Evolutionary conservation across 345 rosid genomes (phyloP).

Genomic region (Erucastrum elatum): DNA sequence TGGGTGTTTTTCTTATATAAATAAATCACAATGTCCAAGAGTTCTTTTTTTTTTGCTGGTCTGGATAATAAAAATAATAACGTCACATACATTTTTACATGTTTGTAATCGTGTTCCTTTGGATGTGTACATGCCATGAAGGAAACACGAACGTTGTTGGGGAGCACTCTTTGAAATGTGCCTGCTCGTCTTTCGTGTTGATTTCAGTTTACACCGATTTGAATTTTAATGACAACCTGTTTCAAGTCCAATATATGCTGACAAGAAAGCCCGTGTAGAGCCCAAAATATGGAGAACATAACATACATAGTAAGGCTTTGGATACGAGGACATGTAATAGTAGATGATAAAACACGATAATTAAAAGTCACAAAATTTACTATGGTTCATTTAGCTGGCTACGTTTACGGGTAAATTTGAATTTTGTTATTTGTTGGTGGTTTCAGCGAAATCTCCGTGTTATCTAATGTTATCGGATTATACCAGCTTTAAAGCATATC

Average conservation of each 20-base stretch:
- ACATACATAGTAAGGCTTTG: background rate
- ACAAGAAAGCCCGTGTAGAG: background rate
- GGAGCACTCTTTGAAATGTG: slow-evolving; percentile 23
- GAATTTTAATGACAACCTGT: background rate
- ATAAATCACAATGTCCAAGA: slow-evolving; percentile 11
- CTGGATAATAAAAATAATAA: background rate
- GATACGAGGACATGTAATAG: background rate
- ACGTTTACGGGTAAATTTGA: background rate
- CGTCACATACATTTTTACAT: background rate
- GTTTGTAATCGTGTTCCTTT: slow-evolving; percentile 19
- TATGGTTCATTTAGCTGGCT: background rate
- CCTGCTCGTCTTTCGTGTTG: background rate
- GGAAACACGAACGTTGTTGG: slow-evolving; percentile 32
- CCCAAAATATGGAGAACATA: background rate
- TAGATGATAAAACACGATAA: background rate
- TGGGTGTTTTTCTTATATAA: slow-evolving; percentile 18
- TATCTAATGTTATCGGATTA: background rate
- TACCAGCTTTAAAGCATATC: background rate
- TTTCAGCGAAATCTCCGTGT: background rate
- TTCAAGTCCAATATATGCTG: background rate
- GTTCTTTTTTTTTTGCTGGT: background rate
- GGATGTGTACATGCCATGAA: slow-evolving; percentile 14
- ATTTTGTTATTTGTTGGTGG: background rate
- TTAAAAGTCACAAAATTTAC: too few relatives aligned
- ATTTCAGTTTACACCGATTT: background rate